Evolutionary conservation across 2,329 filamentous ascomycete species (phyloP).

Genomic region (Setomelanomma holmii): DNA sequence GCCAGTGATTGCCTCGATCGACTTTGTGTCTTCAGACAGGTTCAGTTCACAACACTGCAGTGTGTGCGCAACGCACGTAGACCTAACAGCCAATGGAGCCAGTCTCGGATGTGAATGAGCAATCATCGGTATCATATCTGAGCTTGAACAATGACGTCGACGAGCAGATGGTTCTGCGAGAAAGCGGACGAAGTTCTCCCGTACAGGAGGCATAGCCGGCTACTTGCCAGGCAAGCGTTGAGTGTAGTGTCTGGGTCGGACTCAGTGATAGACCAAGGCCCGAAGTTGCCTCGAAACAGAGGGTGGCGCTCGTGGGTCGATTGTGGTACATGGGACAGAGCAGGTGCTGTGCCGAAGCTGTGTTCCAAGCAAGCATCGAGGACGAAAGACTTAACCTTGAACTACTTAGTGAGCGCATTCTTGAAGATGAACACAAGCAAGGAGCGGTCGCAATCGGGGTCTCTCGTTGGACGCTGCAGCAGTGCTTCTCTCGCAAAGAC

Average conservation of each 20-base stretch:
- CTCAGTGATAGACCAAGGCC: constrained; percentile 21
- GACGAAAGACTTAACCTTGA: no score
- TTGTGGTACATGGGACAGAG: constrained; percentile 27
- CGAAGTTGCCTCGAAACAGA: constrained; percentile 28
- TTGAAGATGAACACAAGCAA: background rate
- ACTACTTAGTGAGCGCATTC: background rate
- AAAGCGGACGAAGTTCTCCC: no score
- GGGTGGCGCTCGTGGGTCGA: constrained; percentile 39
- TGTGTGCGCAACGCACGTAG: constrained; percentile 8
- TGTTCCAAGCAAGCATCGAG: no score
- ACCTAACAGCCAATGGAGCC: no score
- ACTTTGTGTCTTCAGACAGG: constrained; percentile 2
- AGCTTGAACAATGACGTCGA: no score
- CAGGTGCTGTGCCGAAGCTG: no score
- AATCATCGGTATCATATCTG: no score
- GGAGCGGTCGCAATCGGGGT: background rate
- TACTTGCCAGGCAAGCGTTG: no score
- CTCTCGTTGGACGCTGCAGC: constrained; percentile 10
- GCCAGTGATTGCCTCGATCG: constrained; percentile 10
- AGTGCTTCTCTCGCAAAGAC: constrained; percentile 5
- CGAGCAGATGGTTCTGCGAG: no score
- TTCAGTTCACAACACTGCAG: constrained; percentile 1
- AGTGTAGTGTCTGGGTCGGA: constrained; percentile 3
- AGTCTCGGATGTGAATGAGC: no score
- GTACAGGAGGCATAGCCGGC: no score